Evolutionary conservation across 2,329 filamentous ascomycete species (phyloP).

Genomic region (Neocucurbitaria cava): DNA sequence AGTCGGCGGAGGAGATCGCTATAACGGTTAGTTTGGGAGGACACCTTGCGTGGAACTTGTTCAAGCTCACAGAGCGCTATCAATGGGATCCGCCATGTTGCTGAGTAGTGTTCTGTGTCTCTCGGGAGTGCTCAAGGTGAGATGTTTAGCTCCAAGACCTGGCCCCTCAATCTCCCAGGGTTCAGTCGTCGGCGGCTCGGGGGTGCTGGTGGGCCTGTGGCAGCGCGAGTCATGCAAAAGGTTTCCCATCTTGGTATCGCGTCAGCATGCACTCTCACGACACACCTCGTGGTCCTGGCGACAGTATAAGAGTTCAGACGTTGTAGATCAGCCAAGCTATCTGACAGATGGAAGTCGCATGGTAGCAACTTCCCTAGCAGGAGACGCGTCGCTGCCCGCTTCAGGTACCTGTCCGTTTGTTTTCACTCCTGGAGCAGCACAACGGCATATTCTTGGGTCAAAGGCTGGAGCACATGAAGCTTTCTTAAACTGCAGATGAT

Average conservation of each 20-base stretch:
- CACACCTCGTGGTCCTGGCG: background rate
- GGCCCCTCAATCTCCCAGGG: conserved; percentile 24
- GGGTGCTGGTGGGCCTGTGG: conserved; percentile 1
- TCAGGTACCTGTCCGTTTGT: background rate
- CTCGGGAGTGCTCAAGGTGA: conserved; percentile 23
- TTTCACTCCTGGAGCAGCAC: background rate
- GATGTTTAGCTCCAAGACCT: conserved; percentile 23
- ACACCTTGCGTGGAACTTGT: background rate
- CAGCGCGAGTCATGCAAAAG: conserved; percentile 30
- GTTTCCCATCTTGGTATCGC: conserved; percentile 19
- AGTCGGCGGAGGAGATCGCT: conserved; percentile 98
- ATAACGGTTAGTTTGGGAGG: conserved; percentile 24
- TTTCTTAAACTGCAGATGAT: no score
- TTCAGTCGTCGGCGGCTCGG: conserved; percentile 22
- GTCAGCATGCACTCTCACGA: conserved; percentile 11
- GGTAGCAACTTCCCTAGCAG: background rate
- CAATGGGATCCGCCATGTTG: conserved; percentile 53
- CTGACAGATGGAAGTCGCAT: background rate
- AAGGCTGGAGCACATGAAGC: no score
- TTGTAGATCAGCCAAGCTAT: background rate
- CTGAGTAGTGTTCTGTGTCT: conserved; percentile 2
- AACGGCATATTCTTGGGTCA: no score
- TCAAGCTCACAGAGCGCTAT: conserved; percentile 73
- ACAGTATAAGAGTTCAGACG: background rate
- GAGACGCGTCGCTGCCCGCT: background rate